Conservation (phyloP, 139 green algal genomes). For the Picochlorum sp. region DNA sequence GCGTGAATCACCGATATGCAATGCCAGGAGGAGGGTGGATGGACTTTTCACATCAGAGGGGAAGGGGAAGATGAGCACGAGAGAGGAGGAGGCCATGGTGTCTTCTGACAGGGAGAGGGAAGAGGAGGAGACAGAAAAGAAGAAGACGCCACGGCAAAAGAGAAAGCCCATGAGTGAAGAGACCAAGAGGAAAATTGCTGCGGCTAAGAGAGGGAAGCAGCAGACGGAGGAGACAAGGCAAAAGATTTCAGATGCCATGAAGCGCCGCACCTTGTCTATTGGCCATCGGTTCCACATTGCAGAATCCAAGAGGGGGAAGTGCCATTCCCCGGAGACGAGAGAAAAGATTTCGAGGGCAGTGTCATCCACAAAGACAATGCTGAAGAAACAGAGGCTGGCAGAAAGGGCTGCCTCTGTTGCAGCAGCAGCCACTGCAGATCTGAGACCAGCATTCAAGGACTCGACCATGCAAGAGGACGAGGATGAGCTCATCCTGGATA, state of each 20-base stretch:
- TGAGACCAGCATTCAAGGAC: slow-evolving; percentile 1
- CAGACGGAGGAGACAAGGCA: slow-evolving; percentile 1
- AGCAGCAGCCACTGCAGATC: slow-evolving; percentile 5
- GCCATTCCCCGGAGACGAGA: slow-evolving; percentile 7
- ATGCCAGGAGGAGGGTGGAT: not conserved
- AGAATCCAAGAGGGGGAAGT: not conserved
- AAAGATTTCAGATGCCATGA: slow-evolving; percentile 11
- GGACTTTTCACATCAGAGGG: not conserved
- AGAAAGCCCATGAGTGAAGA: slow-evolving; percentile 5
- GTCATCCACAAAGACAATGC: slow-evolving; percentile 3
- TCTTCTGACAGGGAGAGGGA: too few species aligned
- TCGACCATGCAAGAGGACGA: not conserved
- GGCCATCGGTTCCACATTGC: slow-evolving; percentile 5
- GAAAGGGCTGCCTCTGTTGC: slow-evolving; percentile 8
- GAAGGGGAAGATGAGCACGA: too few species aligned
- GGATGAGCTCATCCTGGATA: slow-evolving; percentile 1
- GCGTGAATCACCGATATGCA: too few species aligned
- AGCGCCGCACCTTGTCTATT: not conserved
- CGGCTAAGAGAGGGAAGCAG: slow-evolving; percentile 1
- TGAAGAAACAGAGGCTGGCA: slow-evolving; percentile 8
- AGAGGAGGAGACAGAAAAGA: too few species aligned
- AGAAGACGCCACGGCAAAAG: not conserved
- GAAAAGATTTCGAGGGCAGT: slow-evolving; percentile 7
- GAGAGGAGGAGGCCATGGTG: too few species aligned
- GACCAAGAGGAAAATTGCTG: slow-evolving; percentile 16